These are phyloP conservation scores for Sporothrix protearum DNA, from an alignment of 2,329 filamentous ascomycete genomes.

Conservation along the genomic window DNA sequence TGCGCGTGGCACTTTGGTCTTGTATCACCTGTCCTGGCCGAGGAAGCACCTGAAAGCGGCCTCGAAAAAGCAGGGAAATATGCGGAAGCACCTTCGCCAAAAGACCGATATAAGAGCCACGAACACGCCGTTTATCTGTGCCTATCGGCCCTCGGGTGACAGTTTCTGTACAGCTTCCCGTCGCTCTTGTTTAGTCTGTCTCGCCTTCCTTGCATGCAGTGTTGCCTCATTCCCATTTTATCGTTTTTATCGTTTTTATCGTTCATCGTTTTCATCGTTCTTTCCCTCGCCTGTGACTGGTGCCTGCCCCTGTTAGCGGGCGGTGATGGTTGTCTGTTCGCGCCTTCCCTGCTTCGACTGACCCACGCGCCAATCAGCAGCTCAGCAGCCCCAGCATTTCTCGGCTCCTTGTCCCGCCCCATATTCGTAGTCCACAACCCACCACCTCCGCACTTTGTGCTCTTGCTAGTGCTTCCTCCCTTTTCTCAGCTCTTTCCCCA, in stretches of 20 bases:
- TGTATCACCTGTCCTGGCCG: conserved; percentile 10
- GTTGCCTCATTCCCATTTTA: neutral
- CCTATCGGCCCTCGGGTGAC: neutral
- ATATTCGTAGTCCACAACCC: neutral
- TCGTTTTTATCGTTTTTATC: neutral
- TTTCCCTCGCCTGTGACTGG: neutral
- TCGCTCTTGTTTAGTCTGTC: neutral
- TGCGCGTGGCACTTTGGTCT: neutral
- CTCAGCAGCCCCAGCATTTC: conserved; percentile 16
- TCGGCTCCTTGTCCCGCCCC: conserved; percentile 12
- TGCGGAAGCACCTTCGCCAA: neutral
- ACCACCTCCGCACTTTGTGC: conserved; percentile 6
- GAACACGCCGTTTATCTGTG: neutral
- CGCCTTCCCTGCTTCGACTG: neutral
- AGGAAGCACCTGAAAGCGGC: conserved; percentile 15
- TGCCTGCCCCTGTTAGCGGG: neutral
- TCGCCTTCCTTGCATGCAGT: neutral
- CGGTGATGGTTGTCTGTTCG: neutral
- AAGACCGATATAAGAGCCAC: neutral
- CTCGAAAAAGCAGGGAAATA: neutral
- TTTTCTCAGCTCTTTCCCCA: neutral
- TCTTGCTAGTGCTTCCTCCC: neutral
- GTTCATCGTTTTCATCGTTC: neutral
- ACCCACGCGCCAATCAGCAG: neutral
- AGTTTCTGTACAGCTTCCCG: neutral